Conservation (phyloP, 2,329 filamentous ascomycete species). For the Dactylonectria macrodidyma region DNA sequence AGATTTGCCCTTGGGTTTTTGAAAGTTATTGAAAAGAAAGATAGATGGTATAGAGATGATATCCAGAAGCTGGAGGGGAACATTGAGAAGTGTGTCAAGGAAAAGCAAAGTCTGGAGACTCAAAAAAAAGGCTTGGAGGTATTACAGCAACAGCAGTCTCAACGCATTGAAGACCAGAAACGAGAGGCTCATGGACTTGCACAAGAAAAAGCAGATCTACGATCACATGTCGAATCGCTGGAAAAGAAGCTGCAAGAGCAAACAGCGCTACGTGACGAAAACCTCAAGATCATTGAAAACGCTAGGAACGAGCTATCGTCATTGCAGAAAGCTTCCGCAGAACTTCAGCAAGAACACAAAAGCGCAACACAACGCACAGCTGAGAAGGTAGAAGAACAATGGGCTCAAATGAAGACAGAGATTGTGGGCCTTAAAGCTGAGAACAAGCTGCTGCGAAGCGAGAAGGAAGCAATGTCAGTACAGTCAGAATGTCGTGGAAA, state of each 20-base stretch:
- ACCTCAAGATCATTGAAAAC: not conserved
- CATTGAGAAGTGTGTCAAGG: not conserved
- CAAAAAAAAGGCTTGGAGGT: not conserved
- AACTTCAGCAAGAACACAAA: not conserved
- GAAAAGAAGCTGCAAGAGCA: slow-evolving; percentile 1
- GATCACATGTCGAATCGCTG: not conserved
- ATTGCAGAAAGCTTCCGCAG: not conserved
- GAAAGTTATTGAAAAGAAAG: not conserved
- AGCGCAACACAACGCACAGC: not conserved
- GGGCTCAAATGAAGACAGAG: not conserved
- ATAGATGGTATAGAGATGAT: not conserved
- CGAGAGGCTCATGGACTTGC: not conserved
- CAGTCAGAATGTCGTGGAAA: not conserved
- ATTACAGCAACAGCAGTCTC: not conserved
- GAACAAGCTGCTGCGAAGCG: not conserved
- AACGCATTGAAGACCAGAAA: not conserved
- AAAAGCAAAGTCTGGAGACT: not conserved
- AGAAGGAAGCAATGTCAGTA: not conserved
- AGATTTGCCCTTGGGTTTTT: not conserved
- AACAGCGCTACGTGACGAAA: not conserved
- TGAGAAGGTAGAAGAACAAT: not conserved
- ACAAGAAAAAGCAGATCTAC: slow-evolving; percentile 2
- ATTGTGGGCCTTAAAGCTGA: not conserved
- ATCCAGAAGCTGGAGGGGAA: not conserved
- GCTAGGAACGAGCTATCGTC: not conserved